phyloP scores from a whole-genome alignment of 441 rosid species.

The Eutrema salsugineum region DNA sequence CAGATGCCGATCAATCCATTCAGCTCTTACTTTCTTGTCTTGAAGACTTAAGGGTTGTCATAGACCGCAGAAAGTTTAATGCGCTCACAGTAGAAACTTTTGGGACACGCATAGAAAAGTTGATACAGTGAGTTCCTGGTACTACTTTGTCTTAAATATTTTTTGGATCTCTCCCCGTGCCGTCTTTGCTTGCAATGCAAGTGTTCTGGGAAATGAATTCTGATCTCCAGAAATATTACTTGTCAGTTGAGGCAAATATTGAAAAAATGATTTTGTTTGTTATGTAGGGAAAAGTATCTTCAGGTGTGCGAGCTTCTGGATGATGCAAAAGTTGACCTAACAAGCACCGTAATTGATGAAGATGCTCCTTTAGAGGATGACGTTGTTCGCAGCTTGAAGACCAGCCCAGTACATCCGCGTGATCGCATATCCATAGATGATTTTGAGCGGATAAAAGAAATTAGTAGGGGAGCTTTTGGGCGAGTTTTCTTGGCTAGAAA shows the following conservation, averaged over 20 bases:
- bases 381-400: constrained; percentile 78
- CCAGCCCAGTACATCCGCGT: constrained; percentile 67
- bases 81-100: constrained; percentile 89
- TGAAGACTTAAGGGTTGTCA: constrained; percentile 58
- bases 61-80: constrained; percentile 67
- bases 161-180: not conserved
- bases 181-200: not conserved
- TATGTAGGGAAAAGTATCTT: constrained; percentile 80
- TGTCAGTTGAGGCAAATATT: not conserved
- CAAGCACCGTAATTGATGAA: constrained; percentile 82
- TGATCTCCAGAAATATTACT: constrained; percentile 3
- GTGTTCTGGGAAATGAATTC: not conserved
- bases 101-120: constrained; percentile 84
- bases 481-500: constrained; percentile 87
- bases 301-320: constrained; percentile 75
- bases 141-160: not conserved
- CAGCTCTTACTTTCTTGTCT: constrained; percentile 62
- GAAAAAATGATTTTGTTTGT: constrained; percentile 14
- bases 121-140: constrained; percentile 59
- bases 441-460: constrained; percentile 79
- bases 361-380: constrained; percentile 85
- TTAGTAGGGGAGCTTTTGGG: constrained; percentile 96
- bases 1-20: constrained; percentile 53
- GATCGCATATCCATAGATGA: constrained; percentile 90
- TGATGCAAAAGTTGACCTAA: constrained; percentile 68